Evolutionary conservation across 2,329 filamentous ascomycete species (phyloP).

Genomic region (Phialemoniopsis sp.): DNA sequence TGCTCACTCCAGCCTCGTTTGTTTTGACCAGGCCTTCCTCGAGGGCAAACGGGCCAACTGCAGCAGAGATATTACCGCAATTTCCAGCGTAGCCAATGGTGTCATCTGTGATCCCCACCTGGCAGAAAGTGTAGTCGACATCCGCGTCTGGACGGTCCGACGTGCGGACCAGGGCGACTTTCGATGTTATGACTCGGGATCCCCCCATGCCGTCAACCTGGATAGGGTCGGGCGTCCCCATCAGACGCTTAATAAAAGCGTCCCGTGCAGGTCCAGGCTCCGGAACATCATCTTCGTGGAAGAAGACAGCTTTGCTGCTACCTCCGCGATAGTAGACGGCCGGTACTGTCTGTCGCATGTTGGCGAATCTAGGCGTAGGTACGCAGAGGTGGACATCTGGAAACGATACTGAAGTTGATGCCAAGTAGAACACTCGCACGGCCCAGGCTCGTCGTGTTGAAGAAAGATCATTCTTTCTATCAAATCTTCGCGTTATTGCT

Average conservation of each 20-base stretch:
- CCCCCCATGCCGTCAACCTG: constrained; percentile 20
- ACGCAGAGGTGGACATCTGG: too few relatives aligned
- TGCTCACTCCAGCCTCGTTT: too few relatives aligned
- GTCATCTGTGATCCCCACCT: constrained; percentile 58
- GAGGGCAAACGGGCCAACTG: constrained; percentile 62
- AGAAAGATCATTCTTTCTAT: too few relatives aligned
- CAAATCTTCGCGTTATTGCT: too few relatives aligned
- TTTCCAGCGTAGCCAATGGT: constrained; percentile 65
- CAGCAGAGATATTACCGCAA: constrained; percentile 68
- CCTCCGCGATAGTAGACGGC: constrained; percentile 64
- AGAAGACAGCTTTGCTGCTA: constrained; percentile 64
- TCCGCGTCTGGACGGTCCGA: constrained; percentile 46
- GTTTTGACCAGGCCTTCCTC: constrained; percentile 38
- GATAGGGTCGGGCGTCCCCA: constrained; percentile 57
- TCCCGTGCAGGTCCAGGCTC: constrained; percentile 37
- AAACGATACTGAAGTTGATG: too few relatives aligned
- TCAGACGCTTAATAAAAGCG: constrained; percentile 50
- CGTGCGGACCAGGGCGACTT: constrained; percentile 62
- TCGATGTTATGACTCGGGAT: constrained; percentile 43
- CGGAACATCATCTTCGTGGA: constrained; percentile 49
- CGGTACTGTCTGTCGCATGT: constrained; percentile 14
- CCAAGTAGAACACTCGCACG: too few relatives aligned
- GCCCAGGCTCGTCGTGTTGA: too few relatives aligned
- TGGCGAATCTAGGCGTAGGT: too few relatives aligned
- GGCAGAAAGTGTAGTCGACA: constrained; percentile 69